Percentiles rank a stretch among this genome's conserved stretches.
Conservation (phyloP, 768 basidiomycete genomes). For the Xerocomus potaroensis region DNA sequence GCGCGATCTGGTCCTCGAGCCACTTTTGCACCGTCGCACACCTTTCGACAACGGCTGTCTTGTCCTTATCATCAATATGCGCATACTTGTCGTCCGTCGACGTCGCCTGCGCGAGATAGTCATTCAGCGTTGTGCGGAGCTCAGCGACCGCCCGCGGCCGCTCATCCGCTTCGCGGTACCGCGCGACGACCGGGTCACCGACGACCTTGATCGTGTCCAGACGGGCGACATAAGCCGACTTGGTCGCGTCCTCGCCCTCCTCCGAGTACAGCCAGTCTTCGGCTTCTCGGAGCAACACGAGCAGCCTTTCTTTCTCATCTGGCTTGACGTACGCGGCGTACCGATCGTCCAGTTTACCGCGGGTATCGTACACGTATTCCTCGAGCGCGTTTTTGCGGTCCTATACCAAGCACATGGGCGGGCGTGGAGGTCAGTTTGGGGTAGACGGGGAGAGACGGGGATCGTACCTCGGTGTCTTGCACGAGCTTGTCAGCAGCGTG, state of each 20-base stretch:
- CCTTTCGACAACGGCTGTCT: constrained; percentile 82
- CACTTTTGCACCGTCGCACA: constrained; percentile 89
- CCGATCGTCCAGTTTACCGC: constrained; percentile 86
- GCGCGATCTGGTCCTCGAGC: constrained; percentile 88
- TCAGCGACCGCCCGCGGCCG: constrained; percentile 66
- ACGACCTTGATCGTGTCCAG: constrained; percentile 80
- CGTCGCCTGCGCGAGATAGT: constrained; percentile 78
- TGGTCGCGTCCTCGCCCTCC: constrained; percentile 92
- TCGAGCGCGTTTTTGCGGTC: constrained; percentile 98
- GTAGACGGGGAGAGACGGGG: not conserved
- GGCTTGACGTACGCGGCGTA: constrained; percentile 73
- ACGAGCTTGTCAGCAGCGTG: constrained; percentile 92
- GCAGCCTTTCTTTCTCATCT: constrained; percentile 74
- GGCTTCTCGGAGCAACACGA: constrained; percentile 64
- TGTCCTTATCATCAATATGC: constrained; percentile 90
- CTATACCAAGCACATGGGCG: constrained; percentile 37
- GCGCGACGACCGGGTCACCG: constrained; percentile 82
- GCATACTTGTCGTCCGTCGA: constrained; percentile 79
- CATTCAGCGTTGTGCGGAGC: constrained; percentile 86
- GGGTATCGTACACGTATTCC: constrained; percentile 97
- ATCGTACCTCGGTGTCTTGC: constrained; percentile 90
- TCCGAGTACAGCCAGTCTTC: constrained; percentile 98
- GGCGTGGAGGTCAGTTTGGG: not conserved
- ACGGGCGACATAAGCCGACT: constrained; percentile 87
- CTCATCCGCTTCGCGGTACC: constrained; percentile 80